Evolutionary conservation across 2,329 filamentous ascomycete species (phyloP).

Genomic region (Phoma herbarum): DNA sequence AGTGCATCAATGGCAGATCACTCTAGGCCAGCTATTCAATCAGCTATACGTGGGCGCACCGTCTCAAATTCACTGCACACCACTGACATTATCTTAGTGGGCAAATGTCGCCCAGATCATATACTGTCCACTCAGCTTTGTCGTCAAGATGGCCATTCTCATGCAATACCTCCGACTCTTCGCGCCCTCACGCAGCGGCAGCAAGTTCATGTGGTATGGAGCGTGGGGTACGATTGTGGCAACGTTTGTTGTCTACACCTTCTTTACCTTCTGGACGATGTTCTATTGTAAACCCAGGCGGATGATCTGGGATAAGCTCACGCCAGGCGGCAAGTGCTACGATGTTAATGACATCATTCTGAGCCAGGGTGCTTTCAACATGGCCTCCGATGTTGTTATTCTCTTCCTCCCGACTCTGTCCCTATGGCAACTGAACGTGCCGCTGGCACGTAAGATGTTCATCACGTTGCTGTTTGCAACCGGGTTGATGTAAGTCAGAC

Average conservation of each 20-base stretch:
- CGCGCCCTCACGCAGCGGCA: constrained; percentile 31
- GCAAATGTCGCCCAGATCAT: constrained; percentile 37
- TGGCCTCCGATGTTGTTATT: constrained; percentile 39
- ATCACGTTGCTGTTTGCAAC: constrained; percentile 38
- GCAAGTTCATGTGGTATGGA: constrained; percentile 38
- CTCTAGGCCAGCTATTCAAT: constrained; percentile 34
- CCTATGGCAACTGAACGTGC: constrained; percentile 37
- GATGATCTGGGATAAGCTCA: constrained; percentile 40
- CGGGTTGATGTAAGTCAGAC: constrained; percentile 36
- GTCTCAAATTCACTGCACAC: not conserved
- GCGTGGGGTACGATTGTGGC: constrained; percentile 32
- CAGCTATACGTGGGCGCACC: constrained; percentile 34
- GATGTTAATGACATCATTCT: constrained; percentile 38
- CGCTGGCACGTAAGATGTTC: constrained; percentile 34
- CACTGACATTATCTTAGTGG: constrained; percentile 25
- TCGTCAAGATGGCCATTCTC: constrained; percentile 41
- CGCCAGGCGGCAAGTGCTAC: constrained; percentile 32
- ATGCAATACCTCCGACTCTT: constrained; percentile 42
- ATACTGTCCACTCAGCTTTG: constrained; percentile 40
- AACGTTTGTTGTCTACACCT: constrained; percentile 35
- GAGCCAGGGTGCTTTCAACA: constrained; percentile 36
- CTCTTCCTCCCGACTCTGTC: constrained; percentile 35
- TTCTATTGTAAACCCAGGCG: constrained; percentile 38
- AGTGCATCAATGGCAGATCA: constrained; percentile 44
- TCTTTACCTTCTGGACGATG: constrained; percentile 39